phyloP scores from a whole-genome alignment of 2,329 filamentous ascomycete species.

The Aspergillus floridensis region DNA sequence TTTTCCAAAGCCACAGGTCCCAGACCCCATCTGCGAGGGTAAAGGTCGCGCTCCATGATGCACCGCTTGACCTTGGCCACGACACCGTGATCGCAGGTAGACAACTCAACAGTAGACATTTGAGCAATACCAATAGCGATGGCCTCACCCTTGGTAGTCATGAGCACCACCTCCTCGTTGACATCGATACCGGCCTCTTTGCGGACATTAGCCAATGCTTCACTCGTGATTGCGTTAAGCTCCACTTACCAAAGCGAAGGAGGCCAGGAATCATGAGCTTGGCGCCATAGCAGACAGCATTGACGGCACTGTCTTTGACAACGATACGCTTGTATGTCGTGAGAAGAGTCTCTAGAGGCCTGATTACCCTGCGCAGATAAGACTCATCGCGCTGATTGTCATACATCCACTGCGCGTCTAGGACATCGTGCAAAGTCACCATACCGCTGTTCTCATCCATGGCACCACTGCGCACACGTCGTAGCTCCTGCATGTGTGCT shows the following conservation, averaged over 20 bases:
- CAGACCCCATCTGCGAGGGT: constrained; percentile 94
- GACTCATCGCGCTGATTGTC: constrained; percentile 96
- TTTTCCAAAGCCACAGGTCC: constrained; percentile 92
- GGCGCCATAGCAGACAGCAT: constrained; percentile 96
- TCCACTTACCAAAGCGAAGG: constrained; percentile 73
- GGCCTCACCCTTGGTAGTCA: constrained; percentile 98
- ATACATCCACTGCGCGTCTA: constrained; percentile 93
- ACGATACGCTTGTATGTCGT: constrained; percentile 94
- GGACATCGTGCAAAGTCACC: constrained; percentile 90
- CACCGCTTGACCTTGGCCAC: constrained; percentile 99
- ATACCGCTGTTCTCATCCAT: constrained; percentile 89
- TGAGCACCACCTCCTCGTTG: constrained; percentile 93
- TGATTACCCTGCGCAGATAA: constrained; percentile 86
- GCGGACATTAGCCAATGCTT: constrained; percentile 18
- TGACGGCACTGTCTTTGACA: constrained; percentile 94
- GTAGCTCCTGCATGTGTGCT: constrained; percentile 97
- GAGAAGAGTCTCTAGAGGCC: constrained; percentile 87
- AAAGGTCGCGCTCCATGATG: constrained; percentile 99
- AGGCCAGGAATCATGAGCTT: constrained; percentile 99
- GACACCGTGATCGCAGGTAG: constrained; percentile 93
- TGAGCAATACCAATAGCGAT: constrained; percentile 94
- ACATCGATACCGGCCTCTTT: constrained; percentile 85
- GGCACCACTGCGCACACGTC: constrained; percentile 87
- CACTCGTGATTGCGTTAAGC: neutral
- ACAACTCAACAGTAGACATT: constrained; percentile 97